A percentile compares a stretch with the other conserved stretches of the same genome.
phyloP scores from a whole-genome alignment of 1,139 yeast genomes.

The Diutina siamensis region DNA sequence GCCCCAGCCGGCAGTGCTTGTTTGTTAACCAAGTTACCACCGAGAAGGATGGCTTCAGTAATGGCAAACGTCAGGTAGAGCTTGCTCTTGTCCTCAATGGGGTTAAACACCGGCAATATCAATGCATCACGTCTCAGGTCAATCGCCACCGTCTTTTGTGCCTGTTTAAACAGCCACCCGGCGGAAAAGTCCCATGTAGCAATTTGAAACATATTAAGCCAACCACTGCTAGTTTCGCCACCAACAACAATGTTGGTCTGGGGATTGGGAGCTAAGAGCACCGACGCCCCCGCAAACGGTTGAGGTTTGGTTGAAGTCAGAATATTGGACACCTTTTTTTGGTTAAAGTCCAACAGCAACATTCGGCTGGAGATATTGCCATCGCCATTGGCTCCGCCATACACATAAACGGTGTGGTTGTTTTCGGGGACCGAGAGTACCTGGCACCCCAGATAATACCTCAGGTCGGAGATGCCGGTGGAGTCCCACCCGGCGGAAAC shows the following conservation, averaged over 20 bases:
- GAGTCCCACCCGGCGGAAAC: constrained; percentile 8
- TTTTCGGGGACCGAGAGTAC: constrained; percentile 13
- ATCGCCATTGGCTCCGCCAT: constrained; percentile 30
- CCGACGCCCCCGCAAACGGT: constrained; percentile 36
- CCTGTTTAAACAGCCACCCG: constrained; percentile 43
- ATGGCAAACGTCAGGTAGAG: background rate
- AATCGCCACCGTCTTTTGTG: constrained; percentile 12
- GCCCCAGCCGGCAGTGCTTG: background rate
- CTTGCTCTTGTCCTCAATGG: background rate
- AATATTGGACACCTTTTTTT: constrained; percentile 19
- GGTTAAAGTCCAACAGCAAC: constrained; percentile 19
- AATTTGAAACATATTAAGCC: constrained; percentile 51
- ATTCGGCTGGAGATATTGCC: constrained; percentile 23
- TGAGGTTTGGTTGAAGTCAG: constrained; percentile 37
- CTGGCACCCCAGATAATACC: background rate
- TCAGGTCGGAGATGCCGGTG: background rate
- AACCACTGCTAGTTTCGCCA: constrained; percentile 40
- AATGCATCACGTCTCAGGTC: constrained; percentile 16
- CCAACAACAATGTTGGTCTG: constrained; percentile 36
- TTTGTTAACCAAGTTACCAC: background rate
- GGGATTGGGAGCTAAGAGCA: constrained; percentile 31
- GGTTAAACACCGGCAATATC: constrained; percentile 30
- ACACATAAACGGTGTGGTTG: constrained; percentile 30
- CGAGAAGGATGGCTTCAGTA: background rate
- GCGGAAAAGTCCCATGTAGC: constrained; percentile 49